Evolutionary conservation across 345 rosid species (phyloP).

Genomic region (Syzygium aqueum): DNA sequence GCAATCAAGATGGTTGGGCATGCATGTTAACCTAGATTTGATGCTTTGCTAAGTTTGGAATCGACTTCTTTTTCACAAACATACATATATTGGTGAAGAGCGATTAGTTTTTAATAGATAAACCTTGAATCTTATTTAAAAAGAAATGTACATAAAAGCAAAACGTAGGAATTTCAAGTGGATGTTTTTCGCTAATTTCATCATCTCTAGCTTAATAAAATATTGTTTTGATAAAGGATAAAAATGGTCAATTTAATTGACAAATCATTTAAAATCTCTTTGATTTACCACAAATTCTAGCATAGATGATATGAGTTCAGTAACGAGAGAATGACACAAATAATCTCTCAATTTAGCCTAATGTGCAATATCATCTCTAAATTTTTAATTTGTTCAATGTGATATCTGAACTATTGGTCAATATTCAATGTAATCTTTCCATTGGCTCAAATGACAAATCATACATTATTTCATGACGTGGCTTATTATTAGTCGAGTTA

Average conservation of each 20-base stretch:
- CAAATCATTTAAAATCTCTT: not conserved
- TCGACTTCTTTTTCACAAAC: not conserved
- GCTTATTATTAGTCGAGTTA: not conserved
- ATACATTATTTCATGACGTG: too few species aligned
- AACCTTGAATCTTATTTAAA: not conserved
- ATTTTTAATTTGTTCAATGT: not conserved
- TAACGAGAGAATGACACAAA: not conserved
- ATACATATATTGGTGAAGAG: not conserved
- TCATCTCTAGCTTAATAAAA: not conserved
- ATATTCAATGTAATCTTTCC: not conserved
- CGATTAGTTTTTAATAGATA: not conserved
- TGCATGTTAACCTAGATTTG: not conserved
- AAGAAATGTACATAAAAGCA: not conserved
- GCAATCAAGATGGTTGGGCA: not conserved
- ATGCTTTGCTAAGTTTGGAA: not conserved
- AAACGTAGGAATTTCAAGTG: not conserved
- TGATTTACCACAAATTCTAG: not conserved
- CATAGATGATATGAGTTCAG: not conserved
- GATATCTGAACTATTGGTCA: not conserved
- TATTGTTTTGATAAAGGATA: not conserved
- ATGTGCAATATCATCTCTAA: accelerated
- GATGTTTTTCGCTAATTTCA: not conserved
- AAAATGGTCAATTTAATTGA: not conserved
- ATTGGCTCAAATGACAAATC: not conserved
- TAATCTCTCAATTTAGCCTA: not conserved